Evolutionary conservation across 177 flowering plant species (phyloP).

Genomic region (Vitis hybrid): DNA sequence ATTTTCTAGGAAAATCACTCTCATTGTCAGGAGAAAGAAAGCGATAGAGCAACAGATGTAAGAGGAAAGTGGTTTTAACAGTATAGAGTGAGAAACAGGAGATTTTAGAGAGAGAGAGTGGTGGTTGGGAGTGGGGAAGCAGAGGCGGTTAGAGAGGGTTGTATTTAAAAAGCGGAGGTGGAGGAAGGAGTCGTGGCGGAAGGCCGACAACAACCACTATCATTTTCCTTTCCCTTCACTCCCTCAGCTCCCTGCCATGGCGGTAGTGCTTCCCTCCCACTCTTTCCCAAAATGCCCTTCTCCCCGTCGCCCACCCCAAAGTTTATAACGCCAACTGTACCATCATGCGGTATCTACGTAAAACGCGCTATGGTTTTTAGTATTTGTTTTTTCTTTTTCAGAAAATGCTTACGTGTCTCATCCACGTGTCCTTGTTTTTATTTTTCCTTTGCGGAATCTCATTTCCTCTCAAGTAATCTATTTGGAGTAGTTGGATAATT

Average conservation of each 20-base stretch:
- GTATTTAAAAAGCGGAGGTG: background rate
- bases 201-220: slow-evolving; percentile 10
- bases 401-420: too few relatives aligned
- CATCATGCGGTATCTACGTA: too few relatives aligned
- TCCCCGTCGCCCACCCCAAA: too few relatives aligned
- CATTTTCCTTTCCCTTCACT: slow-evolving; percentile 26
- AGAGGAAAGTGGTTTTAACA: background rate
- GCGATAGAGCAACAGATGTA: slow-evolving; percentile 19
- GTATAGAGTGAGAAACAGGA: slow-evolving; percentile 3
- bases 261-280: background rate
- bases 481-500: too few relatives aligned
- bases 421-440: too few relatives aligned
- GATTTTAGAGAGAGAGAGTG: slow-evolving; percentile 1
- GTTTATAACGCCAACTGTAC: too few relatives aligned
- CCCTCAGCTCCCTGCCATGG: slow-evolving; percentile 2
- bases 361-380: too few relatives aligned
- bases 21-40: slow-evolving; percentile 22
- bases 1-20: slow-evolving; percentile 10
- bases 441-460: too few relatives aligned
- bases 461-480: too few relatives aligned
- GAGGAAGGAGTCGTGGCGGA: background rate
- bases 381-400: too few relatives aligned
- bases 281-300: background rate
- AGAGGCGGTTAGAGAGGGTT: background rate
- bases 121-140: background rate